Evolutionary conservation across 768 basidiomycete species (phyloP).

Genomic region (Crassisporium funariophilum): DNA sequence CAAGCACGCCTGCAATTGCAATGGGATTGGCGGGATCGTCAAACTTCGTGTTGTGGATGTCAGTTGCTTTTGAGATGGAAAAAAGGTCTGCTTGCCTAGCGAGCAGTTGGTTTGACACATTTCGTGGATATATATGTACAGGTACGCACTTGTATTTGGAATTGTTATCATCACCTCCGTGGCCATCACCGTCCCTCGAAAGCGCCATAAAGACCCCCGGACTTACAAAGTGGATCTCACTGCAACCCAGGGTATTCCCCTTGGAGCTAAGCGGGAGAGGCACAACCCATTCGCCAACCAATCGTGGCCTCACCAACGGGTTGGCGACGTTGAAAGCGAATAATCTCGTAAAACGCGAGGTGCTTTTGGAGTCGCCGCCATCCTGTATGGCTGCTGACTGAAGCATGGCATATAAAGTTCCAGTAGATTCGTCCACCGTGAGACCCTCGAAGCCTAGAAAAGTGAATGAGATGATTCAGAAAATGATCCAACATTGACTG

Average conservation of each 20-base stretch:
- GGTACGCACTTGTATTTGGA: conserved; percentile 52
- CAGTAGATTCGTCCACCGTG: conserved; percentile 48
- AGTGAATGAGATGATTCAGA: neutral
- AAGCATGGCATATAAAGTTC: conserved; percentile 59
- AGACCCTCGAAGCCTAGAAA: conserved; percentile 59
- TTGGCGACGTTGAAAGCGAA: conserved; percentile 54
- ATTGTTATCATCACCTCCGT: conserved; percentile 48
- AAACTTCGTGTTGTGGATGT: too few species aligned
- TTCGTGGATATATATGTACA: too few species aligned
- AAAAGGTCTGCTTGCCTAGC: too few species aligned
- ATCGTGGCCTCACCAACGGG: conserved; percentile 31
- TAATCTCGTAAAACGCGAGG: conserved; percentile 55
- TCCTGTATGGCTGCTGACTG: conserved; percentile 68
- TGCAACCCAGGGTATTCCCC: too few species aligned
- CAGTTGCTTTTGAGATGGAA: too few species aligned
- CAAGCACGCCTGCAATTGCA: conserved; percentile 49
- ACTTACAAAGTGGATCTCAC: conserved; percentile 58
- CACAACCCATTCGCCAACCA: conserved; percentile 62
- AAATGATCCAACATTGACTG: neutral
- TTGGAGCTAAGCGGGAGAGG: conserved; percentile 55
- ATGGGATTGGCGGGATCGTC: conserved; percentile 56
- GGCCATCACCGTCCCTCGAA: conserved; percentile 59
- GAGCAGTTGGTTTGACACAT: too few species aligned
- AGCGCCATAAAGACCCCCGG: conserved; percentile 55
- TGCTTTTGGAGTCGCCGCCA: conserved; percentile 50